Base-by-base conservation (phyloP, 345 rosid genomes). In the Eucalyptus erythrocorys region DNA sequence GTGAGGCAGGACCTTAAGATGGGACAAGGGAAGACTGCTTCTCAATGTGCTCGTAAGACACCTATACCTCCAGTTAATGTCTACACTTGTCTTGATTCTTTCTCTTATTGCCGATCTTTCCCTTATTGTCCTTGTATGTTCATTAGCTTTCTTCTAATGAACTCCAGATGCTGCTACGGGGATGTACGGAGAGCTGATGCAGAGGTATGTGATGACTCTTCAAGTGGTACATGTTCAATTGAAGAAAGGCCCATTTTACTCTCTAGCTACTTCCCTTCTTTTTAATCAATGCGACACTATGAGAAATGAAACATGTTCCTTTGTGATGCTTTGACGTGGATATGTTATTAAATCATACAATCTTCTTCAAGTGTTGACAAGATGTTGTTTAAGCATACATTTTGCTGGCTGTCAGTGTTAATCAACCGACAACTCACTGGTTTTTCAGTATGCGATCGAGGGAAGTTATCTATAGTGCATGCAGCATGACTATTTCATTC, bases 1-100 rank as follows among this genome's bases (percentile, higher is more conserved):
- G 99, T 95, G 42, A 94, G 99, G 92, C 99, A 96, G 90, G 99
- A 97, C 93, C 93, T 96, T 90, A 97, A 94, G 94, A 97, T 97
- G 99, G 96, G 94, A 87, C 85, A 94, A 66, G 99, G 99, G 80
- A 96, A 96, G 93, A 92, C 90, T 90, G 98, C 98, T 15, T 96
- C 98, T 86, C 99, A 96, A 88, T 96, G 99, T 90, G 99, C 99
- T 88, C 99, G 97, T 96, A 94, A 93, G 97, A 92, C 89, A 48
- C 2, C 86, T 53, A 57, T 66, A 50, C 26, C 80, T 71, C 87
- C 53, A 8, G 34, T 4, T 42, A 76, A 6, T 34, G 51, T 53
- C 61, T 51, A 55, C 66, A 17, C 88, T 51, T 37, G 89, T 87
- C 45, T 43, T 1, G 48, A 27, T 27, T 86, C 66, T 66, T 55